Conservation (phyloP, 306 rosid genomes). For the Phaseolus lunatus region DNA sequence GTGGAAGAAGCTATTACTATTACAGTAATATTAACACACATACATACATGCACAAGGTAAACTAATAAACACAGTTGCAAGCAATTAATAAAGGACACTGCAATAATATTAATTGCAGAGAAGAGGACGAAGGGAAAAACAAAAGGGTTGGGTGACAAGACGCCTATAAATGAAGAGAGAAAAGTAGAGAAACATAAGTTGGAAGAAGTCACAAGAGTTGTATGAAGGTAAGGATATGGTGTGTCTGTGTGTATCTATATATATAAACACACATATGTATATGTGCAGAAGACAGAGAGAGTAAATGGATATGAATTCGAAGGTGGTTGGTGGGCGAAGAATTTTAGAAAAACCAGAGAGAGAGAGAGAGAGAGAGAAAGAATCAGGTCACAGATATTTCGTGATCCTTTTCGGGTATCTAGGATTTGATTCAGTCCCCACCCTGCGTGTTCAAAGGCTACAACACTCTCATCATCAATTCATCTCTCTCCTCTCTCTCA, state of each 20-base stretch:
- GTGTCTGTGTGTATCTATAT: slow-evolving; percentile 33
- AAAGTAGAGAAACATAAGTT: background rate
- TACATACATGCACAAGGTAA: background rate
- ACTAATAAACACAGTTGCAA: slow-evolving; percentile 42
- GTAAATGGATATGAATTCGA: slow-evolving; percentile 49
- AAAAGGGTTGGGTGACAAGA: slow-evolving; percentile 38
- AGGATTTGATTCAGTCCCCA: slow-evolving; percentile 77
- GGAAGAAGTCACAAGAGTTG: slow-evolving; percentile 61
- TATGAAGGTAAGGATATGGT: slow-evolving; percentile 45
- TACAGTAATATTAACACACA: too few relatives aligned
- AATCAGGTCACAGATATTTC: slow-evolving; percentile 69
- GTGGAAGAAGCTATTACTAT: background rate
- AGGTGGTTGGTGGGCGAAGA: slow-evolving; percentile 59
- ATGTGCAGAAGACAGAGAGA: background rate
- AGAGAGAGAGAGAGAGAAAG: slow-evolving; percentile 27
- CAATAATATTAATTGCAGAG: slow-evolving; percentile 40
- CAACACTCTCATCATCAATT: slow-evolving; percentile 41
- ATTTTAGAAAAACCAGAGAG: slow-evolving; percentile 49
- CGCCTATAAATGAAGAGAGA: slow-evolving; percentile 43
- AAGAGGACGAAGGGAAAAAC: slow-evolving; percentile 46
- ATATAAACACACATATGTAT: slow-evolving; percentile 7
- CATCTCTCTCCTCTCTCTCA: slow-evolving; percentile 6
- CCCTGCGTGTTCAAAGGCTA: slow-evolving; percentile 2
- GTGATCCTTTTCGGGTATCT: slow-evolving; percentile 86
- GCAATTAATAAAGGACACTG: slow-evolving; percentile 53